Conservation (phyloP, 2,329 filamentous ascomycete genomes). For the Metarhizium guizhouense region DNA sequence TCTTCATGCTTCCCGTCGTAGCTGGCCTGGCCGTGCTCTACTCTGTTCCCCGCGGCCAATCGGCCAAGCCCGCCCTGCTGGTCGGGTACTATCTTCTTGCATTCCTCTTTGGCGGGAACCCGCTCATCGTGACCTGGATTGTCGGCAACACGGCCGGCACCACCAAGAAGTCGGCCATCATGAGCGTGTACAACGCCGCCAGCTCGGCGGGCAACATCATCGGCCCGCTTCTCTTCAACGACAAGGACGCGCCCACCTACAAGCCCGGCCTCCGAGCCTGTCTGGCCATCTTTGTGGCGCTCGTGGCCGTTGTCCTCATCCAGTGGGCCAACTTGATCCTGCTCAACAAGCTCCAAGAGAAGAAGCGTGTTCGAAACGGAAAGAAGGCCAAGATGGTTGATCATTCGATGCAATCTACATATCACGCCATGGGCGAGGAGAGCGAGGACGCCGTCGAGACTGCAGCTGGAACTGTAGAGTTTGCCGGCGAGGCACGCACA, state of each 20-base stretch:
- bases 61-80: slow-evolving; percentile 32
- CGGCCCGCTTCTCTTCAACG: slow-evolving; percentile 53
- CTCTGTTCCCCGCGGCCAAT: slow-evolving; percentile 38
- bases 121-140: slow-evolving; percentile 59
- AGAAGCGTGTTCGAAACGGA: slow-evolving; percentile 45
- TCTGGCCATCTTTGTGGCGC: slow-evolving; percentile 42
- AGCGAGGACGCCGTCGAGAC: slow-evolving; percentile 16
- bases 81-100: slow-evolving; percentile 57
- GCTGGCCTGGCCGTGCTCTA: slow-evolving; percentile 47
- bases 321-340: slow-evolving; percentile 46
- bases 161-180: slow-evolving; percentile 57
- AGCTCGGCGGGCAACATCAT: slow-evolving; percentile 57
- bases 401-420: slow-evolving; percentile 48
- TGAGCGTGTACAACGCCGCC: slow-evolving; percentile 56
- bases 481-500: slow-evolving; percentile 14
- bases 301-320: slow-evolving; percentile 42
- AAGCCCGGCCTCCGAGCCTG: slow-evolving; percentile 46
- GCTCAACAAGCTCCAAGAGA: slow-evolving; percentile 48
- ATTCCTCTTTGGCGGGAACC: slow-evolving; percentile 58
- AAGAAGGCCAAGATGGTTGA: slow-evolving; percentile 53
- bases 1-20: slow-evolving; percentile 50
- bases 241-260: slow-evolving; percentile 49
- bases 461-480: slow-evolving; percentile 13
- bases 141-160: slow-evolving; percentile 59
- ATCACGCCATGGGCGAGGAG: slow-evolving; percentile 18